A percentile compares a stretch with the other conserved stretches of the same genome.
These are phyloP conservation scores for Pestalotiopsis sp. DNA, from an alignment of 2,329 filamentous ascomycete genomes.

Conservation along the genomic window DNA sequence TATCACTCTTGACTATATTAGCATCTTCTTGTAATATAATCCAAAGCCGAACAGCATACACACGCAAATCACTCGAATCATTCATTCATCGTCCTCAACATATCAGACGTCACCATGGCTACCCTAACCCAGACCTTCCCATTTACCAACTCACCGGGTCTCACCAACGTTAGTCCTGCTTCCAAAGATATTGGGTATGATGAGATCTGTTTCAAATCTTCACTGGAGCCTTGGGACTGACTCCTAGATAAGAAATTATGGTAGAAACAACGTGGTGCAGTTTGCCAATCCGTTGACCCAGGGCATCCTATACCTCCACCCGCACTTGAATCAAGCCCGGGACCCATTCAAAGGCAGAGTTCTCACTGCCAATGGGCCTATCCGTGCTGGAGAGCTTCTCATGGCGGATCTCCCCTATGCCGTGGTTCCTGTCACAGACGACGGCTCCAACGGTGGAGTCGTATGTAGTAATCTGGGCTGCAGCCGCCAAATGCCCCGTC, in stretches of 20 bases:
- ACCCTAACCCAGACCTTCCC: neutral
- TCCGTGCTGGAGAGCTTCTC: neutral
- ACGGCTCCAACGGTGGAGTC: neutral
- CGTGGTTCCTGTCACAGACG: neutral
- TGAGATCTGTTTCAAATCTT: neutral
- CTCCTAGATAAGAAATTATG: accelerated
- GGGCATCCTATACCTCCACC: neutral
- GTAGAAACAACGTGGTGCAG: neutral
- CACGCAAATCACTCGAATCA: neutral
- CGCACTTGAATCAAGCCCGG: neutral
- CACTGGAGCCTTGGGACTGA: neutral
- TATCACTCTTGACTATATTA: neutral
- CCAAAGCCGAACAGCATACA: neutral
- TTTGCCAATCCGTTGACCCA: neutral
- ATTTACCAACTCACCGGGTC: neutral
- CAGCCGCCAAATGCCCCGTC: neutral
- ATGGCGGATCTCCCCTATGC: neutral
- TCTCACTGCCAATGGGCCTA: neutral
- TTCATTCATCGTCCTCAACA: neutral
- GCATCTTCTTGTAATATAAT: neutral
- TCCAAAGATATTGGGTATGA: neutral
- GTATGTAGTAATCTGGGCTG: neutral
- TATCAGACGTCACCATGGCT: neutral
- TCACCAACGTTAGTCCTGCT: neutral
- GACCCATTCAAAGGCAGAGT: neutral